These are phyloP conservation scores for Eucalyptus marginata DNA, from an alignment of 345 rosid genomes.

Conservation along the genomic window DNA sequence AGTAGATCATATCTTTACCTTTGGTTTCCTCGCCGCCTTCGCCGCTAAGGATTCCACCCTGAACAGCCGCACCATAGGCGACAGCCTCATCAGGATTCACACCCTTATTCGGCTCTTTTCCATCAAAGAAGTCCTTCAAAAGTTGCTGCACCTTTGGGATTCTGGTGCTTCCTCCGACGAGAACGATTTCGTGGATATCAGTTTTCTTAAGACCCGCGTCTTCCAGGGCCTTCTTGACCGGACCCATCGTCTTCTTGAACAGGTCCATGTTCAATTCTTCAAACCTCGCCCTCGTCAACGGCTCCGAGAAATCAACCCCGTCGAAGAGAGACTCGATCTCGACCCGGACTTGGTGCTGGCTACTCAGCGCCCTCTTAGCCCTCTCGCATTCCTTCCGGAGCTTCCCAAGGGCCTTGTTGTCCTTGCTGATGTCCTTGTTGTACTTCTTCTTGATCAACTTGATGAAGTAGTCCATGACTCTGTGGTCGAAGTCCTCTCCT, in stretches of 20 bases:
- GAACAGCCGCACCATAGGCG: slow-evolving; percentile 51
- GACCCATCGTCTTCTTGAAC: slow-evolving; percentile 99
- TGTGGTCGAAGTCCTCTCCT: slow-evolving; percentile 98
- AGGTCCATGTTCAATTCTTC: slow-evolving; percentile 94
- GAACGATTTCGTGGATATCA: slow-evolving; percentile 66
- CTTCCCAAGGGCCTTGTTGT: slow-evolving; percentile 86
- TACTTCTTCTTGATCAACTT: slow-evolving; percentile 97
- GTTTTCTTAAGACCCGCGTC: slow-evolving; percentile 83
- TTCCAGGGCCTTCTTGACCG: slow-evolving; percentile 98
- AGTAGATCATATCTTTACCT: slow-evolving; percentile 28
- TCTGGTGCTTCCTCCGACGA: slow-evolving; percentile 56
- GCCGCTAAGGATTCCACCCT: slow-evolving; percentile 34
- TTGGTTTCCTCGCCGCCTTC: slow-evolving; percentile 61
- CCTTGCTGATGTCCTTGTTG: slow-evolving; percentile 95
- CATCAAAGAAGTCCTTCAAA: slow-evolving; percentile 79
- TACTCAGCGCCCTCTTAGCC: slow-evolving; percentile 98
- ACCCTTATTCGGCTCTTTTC: slow-evolving; percentile 38
- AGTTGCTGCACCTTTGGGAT: slow-evolving; percentile 42
- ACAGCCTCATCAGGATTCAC: slow-evolving; percentile 60
- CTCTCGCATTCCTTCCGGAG: slow-evolving; percentile 90
- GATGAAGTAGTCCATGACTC: slow-evolving; percentile 95
- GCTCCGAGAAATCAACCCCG: slow-evolving; percentile 92
- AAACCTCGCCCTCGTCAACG: slow-evolving; percentile 93
- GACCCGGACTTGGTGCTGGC: slow-evolving; percentile 99
- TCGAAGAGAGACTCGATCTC: slow-evolving; percentile 94